Evolutionary conservation across 192 early-diverging fungal species (phyloP), one percentile per base, ranked within the genome.

Genomic region (Gaertneriomyces semiglobifer): DNA sequence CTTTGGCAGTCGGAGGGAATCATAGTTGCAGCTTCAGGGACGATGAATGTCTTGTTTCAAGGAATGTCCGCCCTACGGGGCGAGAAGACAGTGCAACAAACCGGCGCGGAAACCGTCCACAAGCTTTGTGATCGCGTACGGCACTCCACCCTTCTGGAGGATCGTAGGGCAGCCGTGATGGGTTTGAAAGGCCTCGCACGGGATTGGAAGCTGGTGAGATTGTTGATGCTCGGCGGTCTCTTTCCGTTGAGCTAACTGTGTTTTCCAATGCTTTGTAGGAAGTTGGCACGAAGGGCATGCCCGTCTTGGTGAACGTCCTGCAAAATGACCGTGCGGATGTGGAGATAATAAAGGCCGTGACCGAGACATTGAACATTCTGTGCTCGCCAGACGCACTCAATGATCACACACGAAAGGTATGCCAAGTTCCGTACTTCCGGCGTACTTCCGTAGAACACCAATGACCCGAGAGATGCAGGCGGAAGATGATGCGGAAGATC

Each of bases 341-440:
- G 14, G 91, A 94, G 65, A 89, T 91, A 58, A 79, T 87, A 53
- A 95, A 94, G 73, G 86, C 90, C 7, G 81, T 90, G 25, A 72
- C 96, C 47, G 96, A 98, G 65, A 91, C 91, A n/a, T 75, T 96
- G n/a, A 90, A 84, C 25, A 82, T 89, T 14, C 65, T 93, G 20
- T 91, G 88, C 74, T 53, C 63, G 3, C 18, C n/a, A 18, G 63
- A 71, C 16, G 20, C 64, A 25, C 48, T 40, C 14, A 58, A 66
- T 4, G 38, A 57, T 14, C 12, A 33, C 12, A 39, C 39, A 57
- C 2, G 14, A 57, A 16, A 38, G 5, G 14, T 14, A 57, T 25
- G 14, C 25, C 25, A 33, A 33, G 25, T 33, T 0, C 25, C 25
- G 25, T 33, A 33, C 25, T 33, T 33, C 25, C 25, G 25, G 25